A percentile compares a stretch with the other conserved stretches of the same genome.
Conservation (phyloP, 2,329 filamentous ascomycete species). For the Epichloe sibirici region DNA sequence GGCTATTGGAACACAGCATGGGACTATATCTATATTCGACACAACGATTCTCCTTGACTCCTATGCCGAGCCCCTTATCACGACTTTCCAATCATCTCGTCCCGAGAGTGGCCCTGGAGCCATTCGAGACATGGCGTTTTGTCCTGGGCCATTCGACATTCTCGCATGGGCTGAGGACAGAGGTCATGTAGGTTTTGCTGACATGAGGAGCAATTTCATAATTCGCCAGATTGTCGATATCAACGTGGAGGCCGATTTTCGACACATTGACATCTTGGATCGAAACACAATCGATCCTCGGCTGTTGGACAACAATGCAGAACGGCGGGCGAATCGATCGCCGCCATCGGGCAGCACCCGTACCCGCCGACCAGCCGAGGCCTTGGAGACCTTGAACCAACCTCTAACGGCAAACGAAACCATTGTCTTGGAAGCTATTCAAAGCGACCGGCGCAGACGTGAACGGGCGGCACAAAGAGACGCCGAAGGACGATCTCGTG, state of each 20-base stretch:
- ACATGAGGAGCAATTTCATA: constrained; percentile 54
- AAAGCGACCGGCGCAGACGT: constrained; percentile 38
- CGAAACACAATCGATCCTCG: constrained; percentile 41
- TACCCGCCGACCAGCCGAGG: constrained; percentile 14
- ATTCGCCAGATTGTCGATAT: constrained; percentile 58
- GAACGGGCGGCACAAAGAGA: constrained; percentile 26
- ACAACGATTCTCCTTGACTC: constrained; percentile 33
- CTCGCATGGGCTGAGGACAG: constrained; percentile 90
- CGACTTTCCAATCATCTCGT: constrained; percentile 66
- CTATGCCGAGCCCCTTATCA: constrained; percentile 50
- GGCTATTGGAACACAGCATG: constrained; percentile 69
- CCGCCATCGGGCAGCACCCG: constrained; percentile 3
- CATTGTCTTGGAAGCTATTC: constrained; percentile 42
- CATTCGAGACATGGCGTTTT: constrained; percentile 84
- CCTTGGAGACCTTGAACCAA: constrained; percentile 32
- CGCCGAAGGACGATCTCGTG: constrained; percentile 13
- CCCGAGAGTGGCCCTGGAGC: constrained; percentile 61
- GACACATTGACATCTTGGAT: constrained; percentile 45
- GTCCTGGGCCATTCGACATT: constrained; percentile 78
- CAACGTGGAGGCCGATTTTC: constrained; percentile 43
- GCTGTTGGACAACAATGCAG: constrained; percentile 34
- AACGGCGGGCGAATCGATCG: constrained; percentile 22
- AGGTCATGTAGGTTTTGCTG: constrained; percentile 60
- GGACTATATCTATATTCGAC: constrained; percentile 66
- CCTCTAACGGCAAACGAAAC: constrained; percentile 43